Conservation (phyloP, 768 basidiomycete species). For the Boletus pseudo-olivaceus region DNA sequence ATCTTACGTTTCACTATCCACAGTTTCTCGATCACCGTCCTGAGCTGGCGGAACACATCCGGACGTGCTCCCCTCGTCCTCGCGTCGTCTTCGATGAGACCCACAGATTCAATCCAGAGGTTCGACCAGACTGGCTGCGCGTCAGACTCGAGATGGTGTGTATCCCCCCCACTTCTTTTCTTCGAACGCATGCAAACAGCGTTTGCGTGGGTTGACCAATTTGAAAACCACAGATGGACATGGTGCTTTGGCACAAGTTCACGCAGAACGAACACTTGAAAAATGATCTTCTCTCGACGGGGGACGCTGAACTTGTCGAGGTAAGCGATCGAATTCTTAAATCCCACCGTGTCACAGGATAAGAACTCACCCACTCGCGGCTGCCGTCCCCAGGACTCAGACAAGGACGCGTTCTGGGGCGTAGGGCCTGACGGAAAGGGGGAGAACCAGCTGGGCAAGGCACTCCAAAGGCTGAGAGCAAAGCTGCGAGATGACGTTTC, state of each 20-base stretch:
- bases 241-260: constrained; percentile 39
- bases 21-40: constrained; percentile 35
- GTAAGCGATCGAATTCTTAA: constrained; percentile 25
- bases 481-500: constrained; percentile 26
- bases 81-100: constrained; percentile 34
- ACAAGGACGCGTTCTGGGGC: constrained; percentile 42
- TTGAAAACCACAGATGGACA: constrained; percentile 32
- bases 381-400: constrained; percentile 20
- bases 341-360: neutral
- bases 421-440: constrained; percentile 36
- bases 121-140: constrained; percentile 34
- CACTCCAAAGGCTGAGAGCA: constrained; percentile 37
- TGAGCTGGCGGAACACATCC: constrained; percentile 34
- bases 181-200: constrained; percentile 15
- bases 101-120: constrained; percentile 35
- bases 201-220: constrained; percentile 8
- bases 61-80: constrained; percentile 32
- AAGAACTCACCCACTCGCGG: constrained; percentile 18
- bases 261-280: constrained; percentile 37
- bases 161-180: neutral
- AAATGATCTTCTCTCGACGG: constrained; percentile 35
- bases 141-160: constrained; percentile 33
- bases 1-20: constrained; percentile 13
- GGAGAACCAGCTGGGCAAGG: constrained; percentile 40
- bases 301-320: constrained; percentile 37